Conservation (phyloP, 108 stramenopile species). For the Cyclotella atomus region DNA sequence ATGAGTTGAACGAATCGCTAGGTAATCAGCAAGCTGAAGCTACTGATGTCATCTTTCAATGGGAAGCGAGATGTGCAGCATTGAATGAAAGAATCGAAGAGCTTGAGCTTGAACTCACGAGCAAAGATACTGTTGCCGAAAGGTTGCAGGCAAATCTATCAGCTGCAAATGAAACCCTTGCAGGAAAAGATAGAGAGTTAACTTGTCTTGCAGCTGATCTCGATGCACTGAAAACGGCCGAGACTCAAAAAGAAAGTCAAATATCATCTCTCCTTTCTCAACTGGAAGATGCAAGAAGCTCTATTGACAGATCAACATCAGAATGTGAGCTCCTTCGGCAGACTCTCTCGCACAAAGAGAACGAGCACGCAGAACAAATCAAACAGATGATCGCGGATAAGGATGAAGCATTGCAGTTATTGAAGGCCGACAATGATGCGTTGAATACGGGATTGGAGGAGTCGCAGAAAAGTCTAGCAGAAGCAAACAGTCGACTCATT, state of each 20-base stretch:
- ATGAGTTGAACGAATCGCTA: constrained; percentile 56
- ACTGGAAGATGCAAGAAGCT: constrained; percentile 6
- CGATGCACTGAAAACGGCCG: neutral
- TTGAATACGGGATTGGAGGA: constrained; percentile 11
- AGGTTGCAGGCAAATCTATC: constrained; percentile 4
- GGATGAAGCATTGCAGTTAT: neutral
- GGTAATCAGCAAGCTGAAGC: constrained; percentile 57
- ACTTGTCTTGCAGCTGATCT: constrained; percentile 14
- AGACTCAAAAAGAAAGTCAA: constrained; percentile 16
- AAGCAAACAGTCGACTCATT: constrained; percentile 10
- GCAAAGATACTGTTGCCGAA: constrained; percentile 11
- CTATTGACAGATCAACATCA: constrained; percentile 15
- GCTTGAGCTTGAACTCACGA: constrained; percentile 29
- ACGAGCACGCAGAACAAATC: too few species aligned
- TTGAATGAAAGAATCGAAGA: constrained; percentile 45
- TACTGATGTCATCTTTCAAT: constrained; percentile 64
- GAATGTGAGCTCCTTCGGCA: constrained; percentile 21
- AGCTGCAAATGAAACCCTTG: neutral
- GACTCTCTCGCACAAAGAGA: constrained; percentile 20
- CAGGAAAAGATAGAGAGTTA: constrained; percentile 3
- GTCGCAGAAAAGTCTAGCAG: neutral
- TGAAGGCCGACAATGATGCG: neutral
- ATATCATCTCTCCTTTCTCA: constrained; percentile 20
- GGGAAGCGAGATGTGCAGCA: constrained; percentile 60
- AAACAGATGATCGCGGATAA: too few species aligned